phyloP scores from a whole-genome alignment of 2,329 filamentous ascomycete species.

The Penicillium vulpinum region DNA sequence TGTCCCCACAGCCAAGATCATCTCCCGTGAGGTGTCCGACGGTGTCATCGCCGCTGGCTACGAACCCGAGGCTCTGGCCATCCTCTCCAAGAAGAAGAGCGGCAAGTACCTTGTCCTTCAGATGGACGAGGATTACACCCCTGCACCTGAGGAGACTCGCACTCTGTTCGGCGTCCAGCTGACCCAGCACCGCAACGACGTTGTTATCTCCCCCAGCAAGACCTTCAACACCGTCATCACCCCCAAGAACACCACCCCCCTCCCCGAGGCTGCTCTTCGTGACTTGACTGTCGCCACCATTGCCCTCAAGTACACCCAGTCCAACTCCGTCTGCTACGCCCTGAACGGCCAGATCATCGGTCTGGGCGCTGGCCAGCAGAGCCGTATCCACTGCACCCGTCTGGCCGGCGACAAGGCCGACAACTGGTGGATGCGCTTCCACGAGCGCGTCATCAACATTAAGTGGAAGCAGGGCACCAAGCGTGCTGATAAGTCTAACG shows the following conservation, averaged over 20 bases:
- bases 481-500: conserved; percentile 96
- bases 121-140: conserved; percentile 85
- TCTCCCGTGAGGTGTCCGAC: conserved; percentile 95
- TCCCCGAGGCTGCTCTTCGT: conserved; percentile 79
- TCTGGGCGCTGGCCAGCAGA: conserved; percentile 94
- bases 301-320: conserved; percentile 97
- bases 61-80: conserved; percentile 78
- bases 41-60: conserved; percentile 92
- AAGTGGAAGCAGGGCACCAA: conserved; percentile 98
- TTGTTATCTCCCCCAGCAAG: conserved; percentile 73
- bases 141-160: conserved; percentile 71
- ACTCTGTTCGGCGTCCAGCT: conserved; percentile 89
- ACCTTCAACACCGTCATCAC: conserved; percentile 85
- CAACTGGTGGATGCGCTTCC: conserved; percentile 99
- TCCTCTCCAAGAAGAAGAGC: conserved; percentile 96
- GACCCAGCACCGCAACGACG: conserved; percentile 89
- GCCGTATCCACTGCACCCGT: conserved; percentile 96
- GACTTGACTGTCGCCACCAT: conserved; percentile 96
- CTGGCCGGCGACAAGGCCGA: conserved; percentile 97
- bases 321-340: conserved; percentile 98
- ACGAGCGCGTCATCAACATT: conserved; percentile 80
- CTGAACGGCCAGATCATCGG: conserved; percentile 91
- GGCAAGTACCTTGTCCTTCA: conserved; percentile 95
- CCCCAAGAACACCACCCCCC: conserved; percentile 71
- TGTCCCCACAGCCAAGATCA: conserved; percentile 91